phyloP scores from a whole-genome alignment of 352 stramenopile genomes.

The Pythium vanterpoolii region DNA sequence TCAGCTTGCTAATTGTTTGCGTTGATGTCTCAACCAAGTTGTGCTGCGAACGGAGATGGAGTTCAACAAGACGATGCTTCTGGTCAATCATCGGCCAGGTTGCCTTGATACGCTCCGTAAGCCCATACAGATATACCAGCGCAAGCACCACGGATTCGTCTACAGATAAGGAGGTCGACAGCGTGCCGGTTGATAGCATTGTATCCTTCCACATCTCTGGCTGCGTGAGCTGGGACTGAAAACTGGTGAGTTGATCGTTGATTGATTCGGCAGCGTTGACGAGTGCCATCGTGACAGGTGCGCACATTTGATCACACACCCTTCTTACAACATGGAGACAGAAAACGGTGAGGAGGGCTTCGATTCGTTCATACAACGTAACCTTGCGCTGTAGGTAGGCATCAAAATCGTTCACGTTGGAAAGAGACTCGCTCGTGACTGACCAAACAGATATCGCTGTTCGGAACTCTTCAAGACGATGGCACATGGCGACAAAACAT shows the following conservation, averaged over 20 bases:
- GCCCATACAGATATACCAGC: conserved; percentile 35
- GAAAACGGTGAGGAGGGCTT: conserved; percentile 50
- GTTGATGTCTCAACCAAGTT: conserved; percentile 15
- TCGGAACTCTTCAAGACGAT: conserved; percentile 9
- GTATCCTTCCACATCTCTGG: conserved; percentile 26
- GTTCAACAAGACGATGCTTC: conserved; percentile 37
- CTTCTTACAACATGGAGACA: conserved; percentile 48
- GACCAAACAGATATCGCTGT: conserved; percentile 4
- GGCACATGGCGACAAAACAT: conserved; percentile 9
- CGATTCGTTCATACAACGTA: conserved; percentile 31
- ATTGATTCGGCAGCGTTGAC: conserved; percentile 30
- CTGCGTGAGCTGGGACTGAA: conserved; percentile 32
- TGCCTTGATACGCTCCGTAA: conserved; percentile 47
- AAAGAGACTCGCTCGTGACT: not conserved
- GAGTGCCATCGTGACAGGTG: conserved; percentile 22
- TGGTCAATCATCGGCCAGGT: conserved; percentile 48
- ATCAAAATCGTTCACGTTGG: conserved; percentile 8
- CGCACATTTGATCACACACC: conserved; percentile 51
- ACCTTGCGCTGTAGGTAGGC: conserved; percentile 19
- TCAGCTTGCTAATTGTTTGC: conserved; percentile 9
- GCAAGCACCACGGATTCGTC: conserved; percentile 13
- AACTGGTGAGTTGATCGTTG: conserved; percentile 40
- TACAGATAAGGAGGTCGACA: not conserved
- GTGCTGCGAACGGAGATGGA: conserved; percentile 21
- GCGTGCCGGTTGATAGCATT: not conserved